Evolutionary conservation across 2,329 filamentous ascomycete genomes (phyloP).

Genomic region (Falciphora oryzae): DNA sequence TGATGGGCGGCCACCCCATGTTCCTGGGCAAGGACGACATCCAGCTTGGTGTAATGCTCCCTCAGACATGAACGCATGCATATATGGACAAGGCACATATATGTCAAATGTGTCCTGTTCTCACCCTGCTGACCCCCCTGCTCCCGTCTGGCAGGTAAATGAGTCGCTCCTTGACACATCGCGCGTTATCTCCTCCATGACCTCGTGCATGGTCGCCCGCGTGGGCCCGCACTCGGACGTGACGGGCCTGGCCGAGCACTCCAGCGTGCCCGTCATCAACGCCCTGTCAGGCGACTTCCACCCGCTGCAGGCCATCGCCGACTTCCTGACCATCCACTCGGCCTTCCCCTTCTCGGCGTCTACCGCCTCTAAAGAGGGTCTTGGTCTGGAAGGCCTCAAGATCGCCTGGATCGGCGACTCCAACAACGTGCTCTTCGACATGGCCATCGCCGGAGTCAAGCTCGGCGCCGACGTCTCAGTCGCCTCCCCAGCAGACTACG

Average conservation of each 20-base stretch:
- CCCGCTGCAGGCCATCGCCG: constrained; percentile 88
- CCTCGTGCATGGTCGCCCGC: constrained; percentile 74
- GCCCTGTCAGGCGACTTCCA: constrained; percentile 87
- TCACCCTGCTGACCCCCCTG: background rate
- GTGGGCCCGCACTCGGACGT: constrained; percentile 75
- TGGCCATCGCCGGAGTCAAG: constrained; percentile 83
- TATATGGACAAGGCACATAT: background rate
- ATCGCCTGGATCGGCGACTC: constrained; percentile 95
- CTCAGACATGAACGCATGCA: background rate
- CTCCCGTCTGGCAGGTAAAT: constrained; percentile 57
- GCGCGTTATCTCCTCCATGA: constrained; percentile 90
- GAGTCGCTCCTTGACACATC: constrained; percentile 93
- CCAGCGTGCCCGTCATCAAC: constrained; percentile 77
- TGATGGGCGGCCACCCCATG: constrained; percentile 91
- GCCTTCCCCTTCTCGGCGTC: constrained; percentile 40
- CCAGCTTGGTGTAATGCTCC: constrained; percentile 68
- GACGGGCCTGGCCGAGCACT: constrained; percentile 62
- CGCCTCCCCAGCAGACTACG: constrained; percentile 79
- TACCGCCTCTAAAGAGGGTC: constrained; percentile 35
- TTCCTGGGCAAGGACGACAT: constrained; percentile 95
- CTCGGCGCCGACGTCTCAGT: constrained; percentile 81
- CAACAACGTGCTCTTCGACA: constrained; percentile 94
- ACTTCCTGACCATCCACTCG: constrained; percentile 87
- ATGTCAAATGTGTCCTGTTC: background rate
- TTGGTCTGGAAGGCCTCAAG: constrained; percentile 79